phyloP scores from a whole-genome alignment of 2,329 filamentous ascomycete genomes.

The Trichoderma atrobrunneum region DNA sequence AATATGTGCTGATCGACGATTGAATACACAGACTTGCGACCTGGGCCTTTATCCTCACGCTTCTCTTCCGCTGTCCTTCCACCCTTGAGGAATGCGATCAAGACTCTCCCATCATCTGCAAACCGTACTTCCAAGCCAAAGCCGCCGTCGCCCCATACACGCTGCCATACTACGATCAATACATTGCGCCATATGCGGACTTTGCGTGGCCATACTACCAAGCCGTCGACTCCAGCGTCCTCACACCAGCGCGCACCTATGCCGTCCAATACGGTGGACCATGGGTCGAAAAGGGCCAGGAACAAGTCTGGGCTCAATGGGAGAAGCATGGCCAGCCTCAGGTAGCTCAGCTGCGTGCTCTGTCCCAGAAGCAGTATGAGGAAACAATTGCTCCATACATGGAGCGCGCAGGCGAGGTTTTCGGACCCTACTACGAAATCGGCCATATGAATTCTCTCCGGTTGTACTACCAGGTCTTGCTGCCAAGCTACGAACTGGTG shows the following conservation, averaged over 20 bases:
- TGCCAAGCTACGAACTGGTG: constrained; percentile 72
- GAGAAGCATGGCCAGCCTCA: constrained; percentile 73
- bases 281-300: constrained; percentile 63
- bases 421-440: constrained; percentile 71
- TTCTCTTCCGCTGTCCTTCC: constrained; percentile 79
- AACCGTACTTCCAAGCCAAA: constrained; percentile 71
- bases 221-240: constrained; percentile 58
- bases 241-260: constrained; percentile 65
- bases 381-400: constrained; percentile 71
- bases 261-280: constrained; percentile 74
- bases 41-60: constrained; percentile 82
- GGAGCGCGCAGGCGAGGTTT: constrained; percentile 52
- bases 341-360: constrained; percentile 60
- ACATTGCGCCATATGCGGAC: constrained; percentile 80
- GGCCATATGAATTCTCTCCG: constrained; percentile 61
- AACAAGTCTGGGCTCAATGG: constrained; percentile 72
- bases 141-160: constrained; percentile 67
- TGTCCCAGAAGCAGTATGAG: constrained; percentile 66
- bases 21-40: constrained; percentile 60
- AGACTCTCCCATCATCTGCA: constrained; percentile 74
- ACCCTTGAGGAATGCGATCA: constrained; percentile 65
- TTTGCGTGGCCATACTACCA: constrained; percentile 73
- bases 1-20: neutral
- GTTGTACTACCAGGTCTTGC: constrained; percentile 67
- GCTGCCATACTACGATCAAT: constrained; percentile 79